A percentile compares a stretch with the other conserved stretches of the same genome.
Evolutionary conservation across 163 green algal genomes (phyloP).

Genomic region (Scenedesmus sp.): DNA sequence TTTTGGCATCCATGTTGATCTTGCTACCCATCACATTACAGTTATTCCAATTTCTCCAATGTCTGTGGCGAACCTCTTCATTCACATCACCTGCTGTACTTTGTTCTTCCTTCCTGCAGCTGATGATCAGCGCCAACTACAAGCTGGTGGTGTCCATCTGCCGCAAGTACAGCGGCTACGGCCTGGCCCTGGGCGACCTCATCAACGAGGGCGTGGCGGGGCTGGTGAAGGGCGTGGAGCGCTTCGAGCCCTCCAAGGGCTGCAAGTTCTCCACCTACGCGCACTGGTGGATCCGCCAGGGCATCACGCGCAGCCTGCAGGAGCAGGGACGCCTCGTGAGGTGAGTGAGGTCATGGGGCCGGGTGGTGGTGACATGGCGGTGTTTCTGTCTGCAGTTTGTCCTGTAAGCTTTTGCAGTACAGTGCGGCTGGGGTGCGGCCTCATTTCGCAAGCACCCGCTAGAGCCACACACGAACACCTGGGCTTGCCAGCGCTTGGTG

Average conservation of each 20-base stretch:
- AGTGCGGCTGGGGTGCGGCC: no score
- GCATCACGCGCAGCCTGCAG: conserved; percentile 73
- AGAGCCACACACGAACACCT: no score
- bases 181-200: conserved; percentile 77
- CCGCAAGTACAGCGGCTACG: conserved; percentile 81
- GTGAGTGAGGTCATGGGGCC: conserved; percentile 36
- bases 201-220: conserved; percentile 90
- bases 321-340: conserved; percentile 82
- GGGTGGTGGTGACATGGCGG: not conserved
- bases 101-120: not conserved
- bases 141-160: conserved; percentile 93
- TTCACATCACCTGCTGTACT: not conserved
- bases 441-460: no score
- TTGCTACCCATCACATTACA: not conserved
- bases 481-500: no score
- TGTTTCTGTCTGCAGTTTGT: no score
- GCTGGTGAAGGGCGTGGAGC: conserved; percentile 88
- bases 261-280: conserved; percentile 99
- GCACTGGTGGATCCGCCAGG: conserved; percentile 98
- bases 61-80: not conserved
- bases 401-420: no score
- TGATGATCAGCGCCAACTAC: conserved; percentile 94
- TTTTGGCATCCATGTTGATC: no score
- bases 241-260: conserved; percentile 93
- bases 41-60: not conserved